Base-by-base conservation (phyloP, 2,329 filamentous ascomycete genomes). In the Geosmithia morbida region DNA sequence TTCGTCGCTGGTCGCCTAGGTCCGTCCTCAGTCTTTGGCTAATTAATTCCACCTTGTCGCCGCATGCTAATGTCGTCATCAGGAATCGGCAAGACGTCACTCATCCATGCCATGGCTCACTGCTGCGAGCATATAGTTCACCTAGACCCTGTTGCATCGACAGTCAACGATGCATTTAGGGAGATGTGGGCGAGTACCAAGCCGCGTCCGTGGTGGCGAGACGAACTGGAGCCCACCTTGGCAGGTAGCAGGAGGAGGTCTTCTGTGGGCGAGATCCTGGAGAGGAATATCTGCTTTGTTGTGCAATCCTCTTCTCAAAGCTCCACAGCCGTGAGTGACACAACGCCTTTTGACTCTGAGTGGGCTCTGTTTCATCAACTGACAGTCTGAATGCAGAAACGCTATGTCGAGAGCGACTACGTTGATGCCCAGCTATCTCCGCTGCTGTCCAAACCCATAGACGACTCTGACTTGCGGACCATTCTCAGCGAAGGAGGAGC, bases 201-300 rank as follows among this genome's bases (percentile, higher is more conserved):
- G 57, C 79, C 90, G 39, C 94, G 90, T 61, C 89, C 90, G 0
- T 70, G 81, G 48, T 97, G 92, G 92, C 94, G 86, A 83, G 81
- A 82, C 14, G 84, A 92, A 57, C 63, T 87, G 45, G 83, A 89
- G 48, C 79, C 83, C 51, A 49, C 70, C 70, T 22, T 53, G 33
- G 49, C 66, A 71, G 45, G 64, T 76, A 51, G 75, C 44, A 74
- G 80, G 57, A 74, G 83, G 56, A 85, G 81, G 59, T 90, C 85
- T 6, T 59, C 57, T 5, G 46, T 81, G 7, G 88, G 92, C 52
- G 75, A 79, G 19, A 76, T 96, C 40, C 68, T 97, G 43, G 90
- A 97, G 59, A 78, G 90, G 29, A 98, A 98, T 58, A 66, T 98
- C 5, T 95, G 87, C 62, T 96, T 98, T 59, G 81, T 96, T 49